Percentiles rank a stretch among this genome's conserved stretches.
Evolutionary conservation across 169 alveolate genomes (phyloP).

Genomic region (Eimeria sp.): DNA sequence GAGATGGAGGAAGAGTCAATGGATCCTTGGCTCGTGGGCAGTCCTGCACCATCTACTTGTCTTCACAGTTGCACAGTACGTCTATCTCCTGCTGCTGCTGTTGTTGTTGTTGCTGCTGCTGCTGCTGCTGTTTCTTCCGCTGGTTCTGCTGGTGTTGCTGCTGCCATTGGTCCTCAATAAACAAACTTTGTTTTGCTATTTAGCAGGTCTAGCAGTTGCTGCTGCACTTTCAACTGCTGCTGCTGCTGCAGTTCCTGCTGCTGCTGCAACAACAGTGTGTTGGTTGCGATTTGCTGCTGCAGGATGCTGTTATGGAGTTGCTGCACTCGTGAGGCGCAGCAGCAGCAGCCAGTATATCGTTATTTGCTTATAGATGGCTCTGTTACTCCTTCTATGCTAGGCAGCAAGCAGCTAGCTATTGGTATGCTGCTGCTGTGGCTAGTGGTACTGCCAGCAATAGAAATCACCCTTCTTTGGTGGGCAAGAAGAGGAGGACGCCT

Average conservation of each 20-base stretch:
- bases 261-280: no score
- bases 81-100: conserved; percentile 10
- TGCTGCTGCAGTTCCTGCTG: not conserved
- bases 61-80: not conserved
- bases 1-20: not conserved
- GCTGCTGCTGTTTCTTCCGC: conserved; percentile 13
- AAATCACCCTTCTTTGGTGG: not conserved
- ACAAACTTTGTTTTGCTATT: no score
- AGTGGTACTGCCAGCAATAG: not conserved
- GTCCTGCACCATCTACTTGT: conserved; percentile 13
- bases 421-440: conserved; percentile 25
- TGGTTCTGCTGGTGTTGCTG: conserved; percentile 18
- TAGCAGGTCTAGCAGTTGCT: not conserved
- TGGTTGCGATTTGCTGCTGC: not conserved
- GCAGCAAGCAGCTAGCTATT: not conserved
- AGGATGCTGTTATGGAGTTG: conserved; percentile 13
- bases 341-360: conserved; percentile 35
- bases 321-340: conserved; percentile 21
- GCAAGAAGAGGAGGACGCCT: not conserved
- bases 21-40: conserved; percentile 20
- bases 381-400: not conserved
- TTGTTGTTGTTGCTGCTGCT: conserved; percentile 33
- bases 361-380: not conserved
- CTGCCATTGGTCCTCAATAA: not conserved
- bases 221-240: not conserved